Evolutionary conservation across 2,329 filamentous ascomycete genomes (phyloP).

Genomic region (Monosporascus sp.): DNA sequence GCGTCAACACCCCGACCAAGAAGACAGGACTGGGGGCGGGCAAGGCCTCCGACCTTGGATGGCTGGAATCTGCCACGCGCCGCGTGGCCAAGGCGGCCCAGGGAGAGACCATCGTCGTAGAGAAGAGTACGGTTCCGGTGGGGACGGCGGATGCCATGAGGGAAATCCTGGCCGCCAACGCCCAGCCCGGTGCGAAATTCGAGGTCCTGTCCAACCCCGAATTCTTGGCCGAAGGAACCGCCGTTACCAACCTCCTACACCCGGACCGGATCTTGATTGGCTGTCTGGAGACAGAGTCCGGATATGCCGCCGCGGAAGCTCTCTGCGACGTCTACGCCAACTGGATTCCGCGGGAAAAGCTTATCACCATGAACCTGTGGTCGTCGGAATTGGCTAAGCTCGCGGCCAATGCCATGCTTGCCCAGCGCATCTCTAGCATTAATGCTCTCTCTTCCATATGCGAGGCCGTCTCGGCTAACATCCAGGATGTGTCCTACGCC

Average conservation of each 20-base stretch:
- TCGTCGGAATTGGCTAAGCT: slow-evolving; percentile 76
- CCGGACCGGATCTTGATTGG: slow-evolving; percentile 75
- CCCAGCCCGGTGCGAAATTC: slow-evolving; percentile 49
- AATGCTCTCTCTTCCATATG: slow-evolving; percentile 78
- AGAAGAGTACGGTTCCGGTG: slow-evolving; percentile 77
- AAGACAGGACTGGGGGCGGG: slow-evolving; percentile 63
- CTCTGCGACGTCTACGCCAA: slow-evolving; percentile 62
- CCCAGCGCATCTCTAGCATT: slow-evolving; percentile 75
- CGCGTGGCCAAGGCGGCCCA: slow-evolving; percentile 63
- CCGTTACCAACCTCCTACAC: slow-evolving; percentile 62
- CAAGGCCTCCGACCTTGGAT: slow-evolving; percentile 65
- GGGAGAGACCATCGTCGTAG: slow-evolving; percentile 67
- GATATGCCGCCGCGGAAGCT: slow-evolving; percentile 55
- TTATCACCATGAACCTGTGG: slow-evolving; percentile 69
- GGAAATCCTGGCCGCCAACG: slow-evolving; percentile 50
- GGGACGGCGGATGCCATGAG: slow-evolving; percentile 65
- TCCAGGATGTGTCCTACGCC: slow-evolving; percentile 64
- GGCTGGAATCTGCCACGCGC: slow-evolving; percentile 63
- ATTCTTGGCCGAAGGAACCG: slow-evolving; percentile 73
- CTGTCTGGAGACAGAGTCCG: slow-evolving; percentile 54
- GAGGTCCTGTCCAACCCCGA: slow-evolving; percentile 78
- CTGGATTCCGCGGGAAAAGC: slow-evolving; percentile 63
- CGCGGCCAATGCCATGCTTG: slow-evolving; percentile 73
- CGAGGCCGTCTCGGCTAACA: slow-evolving; percentile 68
- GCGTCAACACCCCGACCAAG: slow-evolving; percentile 78